A percentile compares a stretch with the other conserved stretches of the same genome.
These are phyloP conservation scores for Chalara sp. DNA, from an alignment of 2,329 filamentous ascomycete species.

Conservation along the genomic window DNA sequence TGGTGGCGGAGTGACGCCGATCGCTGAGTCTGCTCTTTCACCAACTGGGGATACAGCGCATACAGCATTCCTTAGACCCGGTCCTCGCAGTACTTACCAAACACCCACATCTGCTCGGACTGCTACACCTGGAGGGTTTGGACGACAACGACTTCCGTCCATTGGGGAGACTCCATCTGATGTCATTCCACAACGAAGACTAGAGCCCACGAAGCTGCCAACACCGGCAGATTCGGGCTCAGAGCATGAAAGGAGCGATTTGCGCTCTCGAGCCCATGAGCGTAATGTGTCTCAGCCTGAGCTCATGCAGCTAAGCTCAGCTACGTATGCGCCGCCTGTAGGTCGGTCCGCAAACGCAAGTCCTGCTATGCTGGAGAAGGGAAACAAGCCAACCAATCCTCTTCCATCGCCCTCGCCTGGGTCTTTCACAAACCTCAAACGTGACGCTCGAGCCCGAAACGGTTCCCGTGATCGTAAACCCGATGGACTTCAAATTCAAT, in stretches of 20 bases:
- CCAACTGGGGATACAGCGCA: conserved; percentile 59
- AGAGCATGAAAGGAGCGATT: conserved; percentile 34
- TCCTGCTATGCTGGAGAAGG: conserved; percentile 51
- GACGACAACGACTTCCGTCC: conserved; percentile 63
- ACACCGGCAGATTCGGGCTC: conserved; percentile 40
- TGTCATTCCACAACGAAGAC: conserved; percentile 34
- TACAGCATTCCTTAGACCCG: conserved; percentile 62
- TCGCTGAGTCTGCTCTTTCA: conserved; percentile 70
- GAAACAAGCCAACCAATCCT: conserved; percentile 38
- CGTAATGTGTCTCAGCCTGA: conserved; percentile 27
- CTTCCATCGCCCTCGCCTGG: conserved; percentile 64
- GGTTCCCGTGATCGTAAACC: conserved; percentile 76
- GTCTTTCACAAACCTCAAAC: conserved; percentile 55
- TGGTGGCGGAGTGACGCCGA: conserved; percentile 67
- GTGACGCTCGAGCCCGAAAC: conserved; percentile 54
- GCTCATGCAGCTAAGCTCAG: conserved; percentile 30
- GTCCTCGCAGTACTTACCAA: conserved; percentile 61
- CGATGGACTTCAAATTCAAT: conserved; percentile 61
- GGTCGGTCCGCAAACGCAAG: conserved; percentile 55
- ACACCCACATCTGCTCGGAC: conserved; percentile 63
- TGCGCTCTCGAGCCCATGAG: conserved; percentile 21
- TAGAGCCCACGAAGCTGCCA: conserved; percentile 33
- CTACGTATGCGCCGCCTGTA: conserved; percentile 23
- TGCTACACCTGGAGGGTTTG: conserved; percentile 52
- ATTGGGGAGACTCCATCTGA: conserved; percentile 64